A percentile compares a stretch with the other conserved stretches of the same genome.
These are phyloP conservation scores for Amylocystis lapponica DNA, from an alignment of 768 basidiomycete genomes.

Conservation along the genomic window DNA sequence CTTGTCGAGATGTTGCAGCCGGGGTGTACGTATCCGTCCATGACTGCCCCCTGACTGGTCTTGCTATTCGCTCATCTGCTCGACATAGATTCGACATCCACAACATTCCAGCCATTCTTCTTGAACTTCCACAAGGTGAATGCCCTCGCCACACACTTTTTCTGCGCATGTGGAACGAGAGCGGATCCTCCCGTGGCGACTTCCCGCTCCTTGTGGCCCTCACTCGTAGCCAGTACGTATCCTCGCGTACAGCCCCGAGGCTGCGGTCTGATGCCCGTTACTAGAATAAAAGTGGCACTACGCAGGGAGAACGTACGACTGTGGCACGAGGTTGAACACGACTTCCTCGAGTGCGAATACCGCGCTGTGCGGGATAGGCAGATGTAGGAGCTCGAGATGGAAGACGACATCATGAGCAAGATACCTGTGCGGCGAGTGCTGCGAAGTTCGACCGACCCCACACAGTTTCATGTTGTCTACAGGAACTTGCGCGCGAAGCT, in stretches of 20 bases:
- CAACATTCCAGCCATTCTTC: conserved; percentile 83
- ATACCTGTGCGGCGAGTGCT: conserved; percentile 71
- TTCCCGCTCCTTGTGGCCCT: conserved; percentile 74
- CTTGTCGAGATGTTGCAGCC: too few relatives aligned
- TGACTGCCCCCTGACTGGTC: too few relatives aligned
- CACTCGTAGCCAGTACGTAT: conserved; percentile 79
- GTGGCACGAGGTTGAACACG: conserved; percentile 82
- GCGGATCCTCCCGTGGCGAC: conserved; percentile 69
- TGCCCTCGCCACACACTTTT: conserved; percentile 75
- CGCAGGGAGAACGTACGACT: conserved; percentile 65
- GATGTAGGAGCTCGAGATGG: conserved; percentile 84
- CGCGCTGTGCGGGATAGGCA: conserved; percentile 82
- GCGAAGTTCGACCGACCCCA: not conserved
- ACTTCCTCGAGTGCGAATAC: conserved; percentile 79
- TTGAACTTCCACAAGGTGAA: conserved; percentile 81
- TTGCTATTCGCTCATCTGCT: too few relatives aligned
- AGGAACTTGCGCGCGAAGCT: conserved; percentile 83
- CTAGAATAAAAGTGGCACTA: conserved; percentile 74
- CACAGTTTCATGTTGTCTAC: not conserved
- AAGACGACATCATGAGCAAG: conserved; percentile 84
- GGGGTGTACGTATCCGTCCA: too few relatives aligned
- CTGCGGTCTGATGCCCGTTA: conserved; percentile 3
- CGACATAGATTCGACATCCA: conserved; percentile 72
- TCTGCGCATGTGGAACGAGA: conserved; percentile 93
- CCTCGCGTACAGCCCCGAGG: not conserved